phyloP scores from a whole-genome alignment of 176 grass and related monocot genomes.

The Phoenix dactylifera region DNA sequence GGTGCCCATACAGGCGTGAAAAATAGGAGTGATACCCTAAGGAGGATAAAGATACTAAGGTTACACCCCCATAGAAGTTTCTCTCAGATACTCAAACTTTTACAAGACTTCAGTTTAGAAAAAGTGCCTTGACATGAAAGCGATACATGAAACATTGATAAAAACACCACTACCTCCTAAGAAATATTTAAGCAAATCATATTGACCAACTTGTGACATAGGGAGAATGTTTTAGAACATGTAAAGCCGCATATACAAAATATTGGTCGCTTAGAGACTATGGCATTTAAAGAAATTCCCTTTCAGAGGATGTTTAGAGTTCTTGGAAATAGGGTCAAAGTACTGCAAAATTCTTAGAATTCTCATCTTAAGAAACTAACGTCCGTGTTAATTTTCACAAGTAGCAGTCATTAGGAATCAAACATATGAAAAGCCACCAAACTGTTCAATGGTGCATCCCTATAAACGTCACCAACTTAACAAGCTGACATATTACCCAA shows the following conservation, averaged over 20 bases:
- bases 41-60: too few species aligned
- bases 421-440: constrained; percentile 8
- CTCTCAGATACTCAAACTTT: too few species aligned
- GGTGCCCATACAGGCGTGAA: too few species aligned
- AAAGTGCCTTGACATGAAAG: too few species aligned
- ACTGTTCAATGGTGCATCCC: constrained; percentile 90
- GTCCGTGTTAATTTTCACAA: constrained; percentile 16
- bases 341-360: constrained; percentile 44
- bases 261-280: constrained; percentile 74
- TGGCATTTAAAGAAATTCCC: constrained; percentile 79
- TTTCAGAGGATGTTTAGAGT: constrained; percentile 81
- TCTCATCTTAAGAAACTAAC: too few species aligned
- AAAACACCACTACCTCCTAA: too few species aligned
- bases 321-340: constrained; percentile 85
- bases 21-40: too few species aligned
- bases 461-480: constrained; percentile 72
- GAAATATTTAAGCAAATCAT: too few species aligned
- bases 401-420: constrained; percentile 2
- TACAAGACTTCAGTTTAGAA: too few species aligned
- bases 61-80: too few species aligned
- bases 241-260: constrained; percentile 84
- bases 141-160: too few species aligned
- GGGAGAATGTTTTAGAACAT: constrained; percentile 98
- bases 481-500: constrained; percentile 70
- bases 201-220: constrained; percentile 48